These are phyloP conservation scores for Phaeosphaeria sp. DNA, from an alignment of 2,329 filamentous ascomycete genomes.

Conservation along the genomic window DNA sequence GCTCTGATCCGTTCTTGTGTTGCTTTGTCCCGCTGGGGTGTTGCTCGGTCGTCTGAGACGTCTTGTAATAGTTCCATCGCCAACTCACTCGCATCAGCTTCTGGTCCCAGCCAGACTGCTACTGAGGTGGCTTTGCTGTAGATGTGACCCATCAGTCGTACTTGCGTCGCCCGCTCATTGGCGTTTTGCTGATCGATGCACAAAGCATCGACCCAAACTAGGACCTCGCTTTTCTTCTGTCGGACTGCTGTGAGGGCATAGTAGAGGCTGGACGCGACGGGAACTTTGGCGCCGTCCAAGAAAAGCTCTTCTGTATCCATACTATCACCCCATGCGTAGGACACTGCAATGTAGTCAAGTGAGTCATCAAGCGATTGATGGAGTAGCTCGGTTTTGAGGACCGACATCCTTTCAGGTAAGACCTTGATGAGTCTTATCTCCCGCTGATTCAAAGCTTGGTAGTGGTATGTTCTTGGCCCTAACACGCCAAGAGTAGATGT, in stretches of 20 bases:
- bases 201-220: constrained; percentile 37
- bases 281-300: constrained; percentile 13
- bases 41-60: constrained; percentile 7
- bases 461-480: constrained; percentile 9
- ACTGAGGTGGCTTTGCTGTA: constrained; percentile 22
- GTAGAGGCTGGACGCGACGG: constrained; percentile 22
- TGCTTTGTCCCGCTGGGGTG: constrained; percentile 6
- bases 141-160: constrained; percentile 27
- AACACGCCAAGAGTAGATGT: constrained; percentile 7
- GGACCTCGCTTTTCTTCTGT: constrained; percentile 10
- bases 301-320: constrained; percentile 22
- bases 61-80: constrained; percentile 42
- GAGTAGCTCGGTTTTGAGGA: constrained; percentile 21
- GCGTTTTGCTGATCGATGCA: constrained; percentile 36
- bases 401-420: constrained; percentile 15
- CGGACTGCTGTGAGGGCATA: constrained; percentile 21
- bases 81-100: constrained; percentile 28
- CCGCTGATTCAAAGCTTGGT: constrained; percentile 9
- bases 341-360: constrained; percentile 38
- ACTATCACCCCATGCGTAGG: constrained; percentile 46
- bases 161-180: constrained; percentile 23
- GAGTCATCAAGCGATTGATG: constrained; percentile 17
- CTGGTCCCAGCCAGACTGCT: constrained; percentile 36
- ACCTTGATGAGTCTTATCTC: constrained; percentile 23
- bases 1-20: constrained; percentile 32